phyloP scores from a whole-genome alignment of 306 rosid genomes.

The apple (Malus domestica) region DNA sequence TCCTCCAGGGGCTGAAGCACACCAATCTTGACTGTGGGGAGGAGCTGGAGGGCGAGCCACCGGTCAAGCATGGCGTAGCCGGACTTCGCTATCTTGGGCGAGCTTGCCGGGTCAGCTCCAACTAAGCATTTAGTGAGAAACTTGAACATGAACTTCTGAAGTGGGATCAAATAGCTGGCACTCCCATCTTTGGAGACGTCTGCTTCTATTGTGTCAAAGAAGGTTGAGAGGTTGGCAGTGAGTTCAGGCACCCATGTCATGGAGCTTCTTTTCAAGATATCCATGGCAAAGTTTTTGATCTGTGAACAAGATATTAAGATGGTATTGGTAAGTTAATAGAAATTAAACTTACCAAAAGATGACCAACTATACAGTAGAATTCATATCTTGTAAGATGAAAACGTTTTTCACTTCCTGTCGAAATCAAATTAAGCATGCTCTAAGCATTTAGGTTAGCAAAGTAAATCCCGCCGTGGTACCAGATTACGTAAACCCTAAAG shows the following conservation, averaged over 20 bases:
- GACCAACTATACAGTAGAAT: neutral
- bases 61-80: slow-evolving; percentile 50
- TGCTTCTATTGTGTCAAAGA: slow-evolving; percentile 58
- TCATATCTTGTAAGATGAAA: neutral
- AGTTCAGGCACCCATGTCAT: slow-evolving; percentile 59
- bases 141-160: slow-evolving; percentile 48
- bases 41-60: slow-evolving; percentile 84
- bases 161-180: slow-evolving; percentile 28
- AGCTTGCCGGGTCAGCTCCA: slow-evolving; percentile 59
- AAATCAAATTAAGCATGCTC: no score
- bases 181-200: slow-evolving; percentile 30
- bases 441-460: no score
- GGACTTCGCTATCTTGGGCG: slow-evolving; percentile 43
- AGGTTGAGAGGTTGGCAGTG: slow-evolving; percentile 28
- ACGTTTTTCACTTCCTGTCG: no score
- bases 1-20: slow-evolving; percentile 76
- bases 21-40: slow-evolving; percentile 59
- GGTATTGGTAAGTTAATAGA: neutral
- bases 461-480: no score
- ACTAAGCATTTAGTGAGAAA: slow-evolving; percentile 52
- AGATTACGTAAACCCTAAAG: no score
- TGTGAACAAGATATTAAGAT: slow-evolving; percentile 10
- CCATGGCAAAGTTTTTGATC: slow-evolving; percentile 51
- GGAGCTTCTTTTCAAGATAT: slow-evolving; percentile 59
- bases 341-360: neutral